Evolutionary conservation across 805 yeast genomes (phyloP).

Genomic region (Blastobotrys peoriensis): DNA sequence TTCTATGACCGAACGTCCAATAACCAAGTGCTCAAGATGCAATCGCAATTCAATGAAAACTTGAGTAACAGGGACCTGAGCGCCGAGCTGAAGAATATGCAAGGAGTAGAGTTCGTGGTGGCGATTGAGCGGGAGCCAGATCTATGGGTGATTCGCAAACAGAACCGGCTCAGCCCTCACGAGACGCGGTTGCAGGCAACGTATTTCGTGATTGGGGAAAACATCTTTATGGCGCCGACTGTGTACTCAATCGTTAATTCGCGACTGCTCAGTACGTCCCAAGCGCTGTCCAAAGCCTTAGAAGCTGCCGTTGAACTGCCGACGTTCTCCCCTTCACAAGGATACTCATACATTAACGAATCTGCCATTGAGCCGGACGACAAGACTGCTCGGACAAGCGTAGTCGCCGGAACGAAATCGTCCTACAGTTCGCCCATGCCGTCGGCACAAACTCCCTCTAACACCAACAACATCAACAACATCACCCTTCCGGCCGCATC

Average conservation of each 20-base stretch:
- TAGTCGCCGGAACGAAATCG: neutral
- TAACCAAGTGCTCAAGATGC: conserved; percentile 94
- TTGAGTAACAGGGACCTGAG: conserved; percentile 35
- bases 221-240: conserved; percentile 84
- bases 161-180: conserved; percentile 51
- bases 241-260: conserved; percentile 67
- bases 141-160: conserved; percentile 86
- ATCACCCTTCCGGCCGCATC: conserved; percentile 3
- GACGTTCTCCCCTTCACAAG: conserved; percentile 54
- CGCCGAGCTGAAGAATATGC: conserved; percentile 64
- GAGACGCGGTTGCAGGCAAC: conserved; percentile 57
- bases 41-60: conserved; percentile 69
- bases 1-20: conserved; percentile 91
- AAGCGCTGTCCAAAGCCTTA: conserved; percentile 42
- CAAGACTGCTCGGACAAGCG: neutral
- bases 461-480: conserved; percentile 4
- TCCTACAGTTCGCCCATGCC: neutral
- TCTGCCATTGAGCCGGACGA: conserved; percentile 8
- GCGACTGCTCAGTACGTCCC: conserved; percentile 50
- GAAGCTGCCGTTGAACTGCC: conserved; percentile 43
- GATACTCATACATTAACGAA: conserved; percentile 42
- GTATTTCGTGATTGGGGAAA: conserved; percentile 86
- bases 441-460: conserved; percentile 5
- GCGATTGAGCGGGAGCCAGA: conserved; percentile 79
- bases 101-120: conserved; percentile 79